Base-by-base conservation (phyloP, 306 rosid genomes). In the Calophaca sinica region DNA sequence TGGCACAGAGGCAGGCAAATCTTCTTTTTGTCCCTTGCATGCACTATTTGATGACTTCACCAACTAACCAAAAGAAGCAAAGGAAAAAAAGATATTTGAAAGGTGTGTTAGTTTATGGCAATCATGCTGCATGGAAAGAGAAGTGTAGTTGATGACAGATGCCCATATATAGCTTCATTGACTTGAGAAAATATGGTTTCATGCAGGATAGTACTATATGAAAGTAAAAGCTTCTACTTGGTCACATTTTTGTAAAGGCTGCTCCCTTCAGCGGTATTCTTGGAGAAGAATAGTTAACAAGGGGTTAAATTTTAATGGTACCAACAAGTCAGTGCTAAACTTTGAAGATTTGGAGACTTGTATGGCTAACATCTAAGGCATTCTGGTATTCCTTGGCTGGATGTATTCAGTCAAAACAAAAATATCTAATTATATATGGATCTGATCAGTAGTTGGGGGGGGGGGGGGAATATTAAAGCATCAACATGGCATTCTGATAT, bases 11-110 rank as follows among this genome's bases (percentile, higher is more conserved):
- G 81, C 52, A 64, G 10, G 73, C 14, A 78, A 11, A 5, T 62
- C 76, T 42, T 81, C 85, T 42, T 13, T 78, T 4, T 13, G 15
- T 28, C 68, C 76, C 10, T 70, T 33, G 59, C 46, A 70, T 29
- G 32, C 58, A 31, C 62, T 63, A 74, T 78, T 42, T 70, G 79
- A 81, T 70, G 75, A 65, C 48, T 81, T 74, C 5, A 0, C 76
- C 76, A 57, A 61, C 85, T 81, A 59, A 73, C 62, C 35, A 67
- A 81, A 72, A 74, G 36, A 62, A 73, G 80, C 7, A 38, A 3
- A 20, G 67, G 50, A 8, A 32, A n/a, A 42, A 42, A 44, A 62
- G 4, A 15, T 15, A 41, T 63, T 63, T 63, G 52, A 63, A 63
- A 15, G 5, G 10, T 3, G n/a, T n/a, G 31, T 63, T 80, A n/a